Evolutionary conservation across 768 basidiomycete genomes (phyloP), one percentile per base, ranked within the genome.

Genomic region (Trichaptum fuscoviolaceum): DNA sequence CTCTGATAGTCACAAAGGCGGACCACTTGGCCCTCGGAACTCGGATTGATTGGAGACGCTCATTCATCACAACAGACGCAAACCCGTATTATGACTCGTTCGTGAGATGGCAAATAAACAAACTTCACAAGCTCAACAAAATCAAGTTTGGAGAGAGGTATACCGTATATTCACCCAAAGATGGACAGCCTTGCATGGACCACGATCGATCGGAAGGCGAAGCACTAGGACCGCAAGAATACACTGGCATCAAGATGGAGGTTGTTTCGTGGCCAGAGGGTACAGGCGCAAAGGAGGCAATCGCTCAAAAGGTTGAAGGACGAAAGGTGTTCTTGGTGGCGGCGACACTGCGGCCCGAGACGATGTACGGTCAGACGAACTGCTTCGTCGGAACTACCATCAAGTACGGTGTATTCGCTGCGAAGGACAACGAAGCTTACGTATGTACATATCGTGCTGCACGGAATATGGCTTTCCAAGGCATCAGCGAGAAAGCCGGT

Each of bases 151-250:
- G 97, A 62, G 92, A 97, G 78, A 89, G 97, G 58, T 96, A 98
- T 77, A 99, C 97, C 17, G 93, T 99, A 74, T 99, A 97, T 84
- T 96, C 93, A 69, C 95, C 95, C 1, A 98, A 98, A 77, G 97
- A 99, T 71, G 96, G 95, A 1, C 97, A 99, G 74, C 96, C 97
- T 0, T 99, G 97, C 74, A 99, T 99, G 97, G 97, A 99, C 77
- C 97, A 99, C 79, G 97, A 99, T 77, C 91, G 97, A 66, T 85
- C 88, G 63, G 93, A 94, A 67, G 97, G 97, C 57, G 97, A 99
- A 78, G 96, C 90, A 61, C 81, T 95, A 65, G 94, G 93, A 7
- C 97, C 97, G 4, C 94, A 96, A 73, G 96, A 99, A 74, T 99
- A 99, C 79, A 93, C 96, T 23, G 91, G 82, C 23, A 78, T 99